Conservation (phyloP, 768 basidiomycete genomes). For the Scleroderma bovista region DNA sequence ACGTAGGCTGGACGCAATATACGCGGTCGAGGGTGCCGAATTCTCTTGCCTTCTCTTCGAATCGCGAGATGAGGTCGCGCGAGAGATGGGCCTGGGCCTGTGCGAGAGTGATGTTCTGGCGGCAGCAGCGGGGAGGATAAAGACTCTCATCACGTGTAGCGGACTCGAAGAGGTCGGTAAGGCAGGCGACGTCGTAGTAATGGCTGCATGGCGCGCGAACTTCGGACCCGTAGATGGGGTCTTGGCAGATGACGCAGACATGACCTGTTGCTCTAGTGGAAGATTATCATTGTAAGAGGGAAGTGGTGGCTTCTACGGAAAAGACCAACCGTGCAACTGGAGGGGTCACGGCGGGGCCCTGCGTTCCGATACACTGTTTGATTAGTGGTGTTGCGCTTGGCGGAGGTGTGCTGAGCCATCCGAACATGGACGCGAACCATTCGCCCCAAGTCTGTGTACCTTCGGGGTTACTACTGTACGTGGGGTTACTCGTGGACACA, state of each 20-base stretch:
- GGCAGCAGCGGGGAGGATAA: conserved; percentile 38
- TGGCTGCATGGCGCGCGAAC: conserved; percentile 31
- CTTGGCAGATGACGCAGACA: conserved; percentile 32
- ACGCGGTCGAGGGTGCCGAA: conserved; percentile 31
- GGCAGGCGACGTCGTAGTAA: conserved; percentile 31
- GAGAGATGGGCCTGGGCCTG: conserved; percentile 22
- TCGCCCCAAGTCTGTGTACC: conserved; percentile 11
- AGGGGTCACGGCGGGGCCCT: background rate
- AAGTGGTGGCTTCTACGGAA: background rate
- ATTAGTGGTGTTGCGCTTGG: background rate
- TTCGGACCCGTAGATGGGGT: conserved; percentile 23
- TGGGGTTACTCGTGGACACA: background rate
- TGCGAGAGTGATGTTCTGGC: conserved; percentile 22
- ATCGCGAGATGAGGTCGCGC: conserved; percentile 10
- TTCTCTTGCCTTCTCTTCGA: conserved; percentile 25
- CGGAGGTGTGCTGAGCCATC: background rate
- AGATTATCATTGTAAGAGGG: background rate
- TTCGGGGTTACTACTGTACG: background rate
- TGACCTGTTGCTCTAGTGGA: conserved; percentile 18
- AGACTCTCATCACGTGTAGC: conserved; percentile 35
- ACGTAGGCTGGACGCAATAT: conserved; percentile 32
- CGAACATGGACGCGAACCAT: conserved; percentile 16
- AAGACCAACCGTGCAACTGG: conserved; percentile 9
- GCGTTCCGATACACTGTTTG: background rate
- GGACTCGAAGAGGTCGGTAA: conserved; percentile 29